Evolutionary conservation across 768 basidiomycete species (phyloP), one percentile per base, ranked within the genome.

Genomic region (Trametes punicea): DNA sequence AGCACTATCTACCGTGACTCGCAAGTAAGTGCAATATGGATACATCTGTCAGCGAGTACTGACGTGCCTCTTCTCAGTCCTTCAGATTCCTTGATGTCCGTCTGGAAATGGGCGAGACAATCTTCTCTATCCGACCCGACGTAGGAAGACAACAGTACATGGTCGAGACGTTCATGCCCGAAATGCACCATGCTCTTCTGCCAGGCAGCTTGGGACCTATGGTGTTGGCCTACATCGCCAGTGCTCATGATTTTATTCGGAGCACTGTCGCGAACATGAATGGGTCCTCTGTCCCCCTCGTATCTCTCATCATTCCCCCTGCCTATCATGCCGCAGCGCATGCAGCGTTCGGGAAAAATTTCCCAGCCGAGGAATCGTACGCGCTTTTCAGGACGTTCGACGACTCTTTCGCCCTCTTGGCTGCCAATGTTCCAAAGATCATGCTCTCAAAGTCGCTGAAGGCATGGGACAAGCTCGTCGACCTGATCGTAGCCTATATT

Each of bases 311-410:
- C 46, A 51, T 58, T 10, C 49, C 49, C 16, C 49, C 61, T 16
- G 60, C 60, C 5, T 67, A 59, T 51, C 36, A 53, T 18, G 60
- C 67, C 15, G 57, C 62, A 0, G 42, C 51, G 2, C 31, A 55
- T n/a, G 58, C 68, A 1, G 55, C 64, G 6, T 67, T 68, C 26
- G 67, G 68, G 10, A 11, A 40, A 18, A 8, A 26, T 5, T 66
- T 68, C 42, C 63, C 65, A 8, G 59, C 58, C 1, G 47, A 52
- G 21, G 33, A 56, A 27, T 46, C 57, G 16, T 56, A 49, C 26
- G 38, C 34, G 8, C 20, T 21, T 6, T 69, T 68, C 51, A 25
- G 23, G 21, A 49, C 41, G 7, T 69, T 68, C 40, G 65, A 67
- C 57, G 56, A 59, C 18, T 48, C 33, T 2, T 64, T 68, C 44